Base-by-base conservation (phyloP, 768 basidiomycete genomes). In the Xerocomellus intermedius region DNA sequence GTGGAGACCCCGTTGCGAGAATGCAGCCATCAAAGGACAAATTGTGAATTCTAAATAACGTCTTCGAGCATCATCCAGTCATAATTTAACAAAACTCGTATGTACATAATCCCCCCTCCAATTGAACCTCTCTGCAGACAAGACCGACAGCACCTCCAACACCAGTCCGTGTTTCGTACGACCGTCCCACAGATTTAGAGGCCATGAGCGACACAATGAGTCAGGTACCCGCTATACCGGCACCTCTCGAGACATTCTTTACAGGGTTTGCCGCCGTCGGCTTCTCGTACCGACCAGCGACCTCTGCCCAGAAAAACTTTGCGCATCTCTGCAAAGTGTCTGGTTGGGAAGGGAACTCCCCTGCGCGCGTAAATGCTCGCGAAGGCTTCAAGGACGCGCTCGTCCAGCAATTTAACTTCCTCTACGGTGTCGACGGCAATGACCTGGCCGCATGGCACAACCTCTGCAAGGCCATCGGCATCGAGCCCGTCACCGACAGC, bases 361-460 rank as follows among this genome's bases (percentile, higher is more conserved):
- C 46, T 1, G 53, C 54, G 6, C 48, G 52, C 8, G 1, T n/a
- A 7, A 2, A 42, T 2, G 57, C 64, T 0, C 52, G 46, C 8
- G 2, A 13, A 4, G 43, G 24, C 13, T 67, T 64, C 61, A 47
- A 59, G 2, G 59, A 61, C 21, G 66, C 69, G 7, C 62, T 69
- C 36, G 58, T 66, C 1, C 47, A 67, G 33, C 43, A 68, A 32
- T 69, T 70, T 46, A 69, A 70, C 42, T 46, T 50, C 14, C 24
- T 60, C 30, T 69, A 57, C 17, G 66, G 69, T 0, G 52, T 50
- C 30, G 53, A 66, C 19, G 58, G 24, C 2, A 51, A 60, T 8
- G 47, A 64, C 42, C 13, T 66, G 1, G 21, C 19, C 0, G 45
- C 64, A 1, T 70, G 67, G 67, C 59, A 56, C 2, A 49, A 52